These are phyloP conservation scores for Combretum micranthum DNA, from an alignment of 345 rosid species.

Conservation along the genomic window DNA sequence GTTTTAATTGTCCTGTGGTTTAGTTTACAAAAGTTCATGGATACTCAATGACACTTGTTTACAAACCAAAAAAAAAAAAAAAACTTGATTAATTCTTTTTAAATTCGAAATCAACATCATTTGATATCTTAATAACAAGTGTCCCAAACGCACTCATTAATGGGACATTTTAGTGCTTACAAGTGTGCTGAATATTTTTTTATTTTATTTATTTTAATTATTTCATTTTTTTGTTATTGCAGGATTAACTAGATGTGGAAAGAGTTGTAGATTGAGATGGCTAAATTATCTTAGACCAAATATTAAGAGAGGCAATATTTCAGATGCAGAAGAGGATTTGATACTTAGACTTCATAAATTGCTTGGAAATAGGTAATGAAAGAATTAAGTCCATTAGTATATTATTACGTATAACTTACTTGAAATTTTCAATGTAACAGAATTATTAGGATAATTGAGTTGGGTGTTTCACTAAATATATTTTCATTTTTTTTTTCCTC, in stretches of 20 bases:
- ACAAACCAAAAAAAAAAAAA: too few species aligned
- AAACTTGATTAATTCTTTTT: too few species aligned
- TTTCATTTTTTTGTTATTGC: background rate
- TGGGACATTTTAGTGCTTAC: background rate
- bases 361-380: conserved; percentile 44
- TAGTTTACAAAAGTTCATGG: too few species aligned
- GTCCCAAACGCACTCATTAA: too few species aligned
- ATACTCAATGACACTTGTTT: too few species aligned
- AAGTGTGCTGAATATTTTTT: background rate
- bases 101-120: too few species aligned
- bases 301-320: conserved; percentile 63
- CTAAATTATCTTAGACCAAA: conserved; percentile 57
- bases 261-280: conserved; percentile 67
- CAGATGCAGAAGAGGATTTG: conserved; percentile 50
- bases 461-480: background rate
- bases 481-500: background rate
- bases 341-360: conserved; percentile 51
- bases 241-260: conserved; percentile 53
- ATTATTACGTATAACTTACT: background rate
- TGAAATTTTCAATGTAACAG: too few species aligned
- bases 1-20: too few species aligned
- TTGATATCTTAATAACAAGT: too few species aligned
- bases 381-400: background rate
- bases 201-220: background rate
- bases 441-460: background rate